Conservation (phyloP, 176 grass and related monocot species). For the Lolium perenne region DNA sequence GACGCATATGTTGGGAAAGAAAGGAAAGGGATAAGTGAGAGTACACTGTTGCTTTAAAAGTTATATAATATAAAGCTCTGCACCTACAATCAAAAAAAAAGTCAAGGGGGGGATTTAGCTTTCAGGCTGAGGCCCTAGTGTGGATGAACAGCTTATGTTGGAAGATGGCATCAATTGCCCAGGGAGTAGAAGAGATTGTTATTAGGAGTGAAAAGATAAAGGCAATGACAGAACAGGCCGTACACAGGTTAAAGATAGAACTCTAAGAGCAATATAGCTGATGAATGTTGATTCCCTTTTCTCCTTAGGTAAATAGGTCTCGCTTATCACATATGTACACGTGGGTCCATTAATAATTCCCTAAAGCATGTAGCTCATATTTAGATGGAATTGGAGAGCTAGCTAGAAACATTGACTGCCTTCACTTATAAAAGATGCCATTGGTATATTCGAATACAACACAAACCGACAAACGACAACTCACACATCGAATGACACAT, state of each 20-base stretch:
- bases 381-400: background rate
- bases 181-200: background rate
- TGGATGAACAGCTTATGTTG: background rate
- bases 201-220: background rate
- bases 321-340: background rate
- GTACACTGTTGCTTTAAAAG: background rate
- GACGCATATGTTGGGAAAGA: background rate
- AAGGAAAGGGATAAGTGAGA: background rate
- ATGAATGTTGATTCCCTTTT: background rate
- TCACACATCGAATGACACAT: background rate
- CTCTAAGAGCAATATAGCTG: background rate
- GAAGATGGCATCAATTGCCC: background rate
- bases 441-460: background rate
- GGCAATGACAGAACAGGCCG: background rate
- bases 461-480: constrained; percentile 24
- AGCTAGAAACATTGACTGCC: background rate
- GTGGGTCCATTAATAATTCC: background rate
- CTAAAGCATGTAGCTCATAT: background rate
- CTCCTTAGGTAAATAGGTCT: background rate
- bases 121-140: background rate
- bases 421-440: background rate
- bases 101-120: background rate
- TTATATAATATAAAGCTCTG: background rate
- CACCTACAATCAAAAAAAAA: background rate
- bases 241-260: background rate